Base-by-base conservation (phyloP, 352 stramenopile species). In the Globisporangium rhizosaccharum region DNA sequence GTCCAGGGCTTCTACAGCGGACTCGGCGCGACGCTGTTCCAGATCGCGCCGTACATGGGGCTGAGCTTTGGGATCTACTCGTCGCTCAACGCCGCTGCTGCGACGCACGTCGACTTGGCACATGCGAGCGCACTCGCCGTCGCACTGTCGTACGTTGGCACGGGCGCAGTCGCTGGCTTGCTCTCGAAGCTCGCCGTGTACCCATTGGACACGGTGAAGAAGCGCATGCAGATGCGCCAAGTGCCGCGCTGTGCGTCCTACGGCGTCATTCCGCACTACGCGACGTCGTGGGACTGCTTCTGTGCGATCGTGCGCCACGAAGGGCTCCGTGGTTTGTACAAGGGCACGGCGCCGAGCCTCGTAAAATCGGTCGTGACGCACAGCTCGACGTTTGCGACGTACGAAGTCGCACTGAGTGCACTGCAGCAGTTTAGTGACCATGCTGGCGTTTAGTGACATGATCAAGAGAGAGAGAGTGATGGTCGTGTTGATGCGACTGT, bases 1-100 rank as follows among this genome's bases (percentile, higher is more conserved):
- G 8, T 89, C 14, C 57, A 66, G 44, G 94, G 89, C 1, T 96
- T 98, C 55, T 98, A 95, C 72, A 92, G 90, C 52, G 96, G 96
- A 4, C 63, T 90, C 30, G 68, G 73, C 25, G 82, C 94, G 12
- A 89, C 90, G 37, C 62, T 97, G 3, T 80, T 96, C 54, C 88
- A 97, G 67, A 98, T 99, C 65, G 81, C 94, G 20, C 96, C 96
- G 15, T 98, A 98, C 73, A 98, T 98, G 88, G 96, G 96, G 0
- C 66, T 98, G 12, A 98, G 93, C 65, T 99, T 99, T 79, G 75
- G 86, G 23, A 88, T 98, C 53, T 98, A 98, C 70, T 70, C 76
- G 44, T 73, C 66, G 18, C 63, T 96, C 23, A 85, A 85, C 57
- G 58, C 67, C 2, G 20, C 73, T 8, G 57, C 65, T 5, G 66